Base-by-base conservation (phyloP, 305 asterid genomes). In the Stenogyne calaminthoides region DNA sequence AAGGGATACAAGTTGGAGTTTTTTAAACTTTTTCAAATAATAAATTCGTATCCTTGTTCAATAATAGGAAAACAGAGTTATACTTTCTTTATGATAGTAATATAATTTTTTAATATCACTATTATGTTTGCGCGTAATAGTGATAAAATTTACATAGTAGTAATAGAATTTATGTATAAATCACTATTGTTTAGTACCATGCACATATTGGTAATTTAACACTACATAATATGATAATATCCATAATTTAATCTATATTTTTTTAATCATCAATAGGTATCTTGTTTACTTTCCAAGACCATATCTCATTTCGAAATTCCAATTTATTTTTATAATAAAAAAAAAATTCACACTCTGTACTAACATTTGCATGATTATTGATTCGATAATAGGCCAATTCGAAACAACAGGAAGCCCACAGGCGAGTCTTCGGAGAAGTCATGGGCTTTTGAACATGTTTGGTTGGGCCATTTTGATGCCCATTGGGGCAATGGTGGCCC, bases 391-490 rank as follows among this genome's bases (percentile, higher is more conserved):
- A 93, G 97, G 98, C 72, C 80, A 84, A 80, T 85, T 84, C 75
- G 64, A 73, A 32, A 72, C 79, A 3, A 40, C 70, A 66, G 15
- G 20, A 42, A 74, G 72, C 29, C 81, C 93, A 0, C 64, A 81
- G 34, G 82, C 80, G 16, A 72, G 72, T 9, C 86, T 95, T 18
- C 78, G 78, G 55, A 84, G 84, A 77, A 82, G 75, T 84, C 99
- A 95, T 51, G 99, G 99, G 77, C 39, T 95, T 2, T 27, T 92
- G 72, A 91, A 84, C 87, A 86, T 90, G 92, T 15, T 95, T 58
- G 97, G 97, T 5, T 95, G 99, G 99, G 90, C 83, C 11, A 90
- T 92, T 39, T 16, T 92, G 58, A n/a, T 95, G 89, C 84, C 88
- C 1, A 86, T 95, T 2, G 99, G 98, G 9, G 89, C 75, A 0